Evolutionary conservation across 768 basidiomycete species (phyloP).

Genomic region (Albatrellus ellisii): DNA sequence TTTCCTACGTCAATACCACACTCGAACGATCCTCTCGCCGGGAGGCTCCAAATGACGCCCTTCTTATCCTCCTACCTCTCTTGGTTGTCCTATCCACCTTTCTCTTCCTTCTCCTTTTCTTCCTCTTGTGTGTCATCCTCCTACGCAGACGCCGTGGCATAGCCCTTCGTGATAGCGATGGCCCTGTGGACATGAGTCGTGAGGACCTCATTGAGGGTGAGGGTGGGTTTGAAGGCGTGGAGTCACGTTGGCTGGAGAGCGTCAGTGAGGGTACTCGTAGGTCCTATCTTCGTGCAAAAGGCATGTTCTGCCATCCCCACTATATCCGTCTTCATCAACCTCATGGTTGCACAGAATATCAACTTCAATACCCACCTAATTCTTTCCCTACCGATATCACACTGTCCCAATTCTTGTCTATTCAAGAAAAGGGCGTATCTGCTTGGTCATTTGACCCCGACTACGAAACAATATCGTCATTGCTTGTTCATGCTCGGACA

Average conservation of each 20-base stretch:
- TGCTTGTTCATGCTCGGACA: slow-evolving; percentile 89
- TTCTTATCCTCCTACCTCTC: slow-evolving; percentile 83
- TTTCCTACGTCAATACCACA: neutral
- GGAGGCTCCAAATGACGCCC: slow-evolving; percentile 38
- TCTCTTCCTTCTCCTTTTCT: slow-evolving; percentile 83
- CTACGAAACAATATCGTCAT: slow-evolving; percentile 85
- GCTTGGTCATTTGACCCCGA: slow-evolving; percentile 99
- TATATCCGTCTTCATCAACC: slow-evolving; percentile 6
- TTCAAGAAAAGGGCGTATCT: slow-evolving; percentile 98
- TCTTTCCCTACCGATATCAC: slow-evolving; percentile 98
- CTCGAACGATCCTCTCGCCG: slow-evolving; percentile 10
- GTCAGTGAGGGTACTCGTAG: slow-evolving; percentile 52
- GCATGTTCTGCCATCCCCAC: slow-evolving; percentile 29
- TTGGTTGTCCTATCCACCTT: slow-evolving; percentile 90
- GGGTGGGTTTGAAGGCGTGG: slow-evolving; percentile 86
- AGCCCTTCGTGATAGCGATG: slow-evolving; percentile 71
- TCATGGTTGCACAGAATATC: slow-evolving; percentile 43
- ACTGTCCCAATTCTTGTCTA: slow-evolving; percentile 94
- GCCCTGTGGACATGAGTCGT: slow-evolving; percentile 86
- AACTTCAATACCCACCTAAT: slow-evolving; percentile 83
- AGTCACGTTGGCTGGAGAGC: slow-evolving; percentile 86
- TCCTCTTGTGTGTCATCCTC: slow-evolving; percentile 81
- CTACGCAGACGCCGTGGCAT: slow-evolving; percentile 70
- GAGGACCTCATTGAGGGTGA: slow-evolving; percentile 87
- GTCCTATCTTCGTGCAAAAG: slow-evolving; percentile 78